A percentile compares a stretch with the other conserved stretches of the same genome.
These are phyloP conservation scores for Sporothrix pseudoabietina DNA, from an alignment of 2,329 filamentous ascomycete species.

Conservation along the genomic window DNA sequence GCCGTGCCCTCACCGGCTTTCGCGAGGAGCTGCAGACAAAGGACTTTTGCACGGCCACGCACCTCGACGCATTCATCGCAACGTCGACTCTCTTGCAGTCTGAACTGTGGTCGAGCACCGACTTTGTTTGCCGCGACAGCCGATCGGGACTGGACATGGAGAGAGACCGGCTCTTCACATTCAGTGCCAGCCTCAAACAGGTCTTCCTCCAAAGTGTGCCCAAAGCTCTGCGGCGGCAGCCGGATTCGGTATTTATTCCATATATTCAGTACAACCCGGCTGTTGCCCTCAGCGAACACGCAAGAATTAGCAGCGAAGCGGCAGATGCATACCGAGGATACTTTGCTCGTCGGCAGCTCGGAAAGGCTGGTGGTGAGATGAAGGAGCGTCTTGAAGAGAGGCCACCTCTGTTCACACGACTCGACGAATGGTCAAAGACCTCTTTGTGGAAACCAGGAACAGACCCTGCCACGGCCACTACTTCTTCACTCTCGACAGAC, in stretches of 20 bases:
- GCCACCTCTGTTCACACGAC: background rate
- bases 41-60: constrained; percentile 27
- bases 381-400: background rate
- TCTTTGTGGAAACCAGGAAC: background rate
- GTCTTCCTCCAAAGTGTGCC: constrained; percentile 35
- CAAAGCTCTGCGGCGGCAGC: constrained; percentile 10
- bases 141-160: constrained; percentile 21
- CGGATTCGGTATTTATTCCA: constrained; percentile 26
- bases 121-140: constrained; percentile 11
- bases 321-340: constrained; percentile 27
- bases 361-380: background rate
- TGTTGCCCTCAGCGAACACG: background rate
- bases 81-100: constrained; percentile 36
- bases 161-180: constrained; percentile 35
- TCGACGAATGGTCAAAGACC: background rate
- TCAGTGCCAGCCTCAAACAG: constrained; percentile 36
- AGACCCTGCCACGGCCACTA: background rate
- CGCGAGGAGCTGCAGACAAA: constrained; percentile 30
- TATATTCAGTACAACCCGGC: constrained; percentile 21
- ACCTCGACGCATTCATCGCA: constrained; percentile 36
- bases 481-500: background rate
- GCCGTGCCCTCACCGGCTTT: constrained; percentile 33
- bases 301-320: constrained; percentile 24
- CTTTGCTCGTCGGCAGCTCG: constrained; percentile 22
- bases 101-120: constrained; percentile 36